These are phyloP conservation scores for Xylaria sp. DNA, from an alignment of 2,329 filamentous ascomycete species.

Conservation along the genomic window DNA sequence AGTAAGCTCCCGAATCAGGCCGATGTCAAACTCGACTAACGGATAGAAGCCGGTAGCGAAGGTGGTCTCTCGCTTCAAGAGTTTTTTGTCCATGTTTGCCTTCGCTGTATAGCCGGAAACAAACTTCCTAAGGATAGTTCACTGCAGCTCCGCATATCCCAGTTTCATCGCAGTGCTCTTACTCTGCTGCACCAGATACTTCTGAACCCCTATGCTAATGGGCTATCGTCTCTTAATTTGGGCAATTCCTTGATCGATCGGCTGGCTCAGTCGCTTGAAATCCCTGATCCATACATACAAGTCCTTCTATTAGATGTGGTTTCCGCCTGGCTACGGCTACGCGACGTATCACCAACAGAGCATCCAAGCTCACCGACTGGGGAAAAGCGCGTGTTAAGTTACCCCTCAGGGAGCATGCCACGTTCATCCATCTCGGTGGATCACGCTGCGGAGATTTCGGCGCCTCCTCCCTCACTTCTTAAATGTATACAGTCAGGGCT, in stretches of 20 bases:
- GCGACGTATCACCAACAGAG: conserved; percentile 50
- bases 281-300: conserved; percentile 73
- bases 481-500: conserved; percentile 84
- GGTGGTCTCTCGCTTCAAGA: conserved; percentile 67
- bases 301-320: conserved; percentile 80
- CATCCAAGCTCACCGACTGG: conserved; percentile 50
- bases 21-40: conserved; percentile 38
- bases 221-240: conserved; percentile 67
- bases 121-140: conserved; percentile 44
- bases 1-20: conserved; percentile 54
- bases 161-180: conserved; percentile 74
- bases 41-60: conserved; percentile 54
- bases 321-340: conserved; percentile 72
- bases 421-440: conserved; percentile 46
- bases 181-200: conserved; percentile 73
- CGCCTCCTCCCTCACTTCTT: conserved; percentile 75
- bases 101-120: conserved; percentile 63
- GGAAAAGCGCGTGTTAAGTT: conserved; percentile 54
- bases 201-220: conserved; percentile 63
- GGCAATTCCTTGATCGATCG: conserved; percentile 74
- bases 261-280: conserved; percentile 64
- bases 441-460: conserved; percentile 40
- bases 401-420: conserved; percentile 49
- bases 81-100: conserved; percentile 69
- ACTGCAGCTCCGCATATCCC: conserved; percentile 59